Conservation (phyloP, 1,284 basidiomycete genomes). For the Cryptococcus amylolentus region DNA sequence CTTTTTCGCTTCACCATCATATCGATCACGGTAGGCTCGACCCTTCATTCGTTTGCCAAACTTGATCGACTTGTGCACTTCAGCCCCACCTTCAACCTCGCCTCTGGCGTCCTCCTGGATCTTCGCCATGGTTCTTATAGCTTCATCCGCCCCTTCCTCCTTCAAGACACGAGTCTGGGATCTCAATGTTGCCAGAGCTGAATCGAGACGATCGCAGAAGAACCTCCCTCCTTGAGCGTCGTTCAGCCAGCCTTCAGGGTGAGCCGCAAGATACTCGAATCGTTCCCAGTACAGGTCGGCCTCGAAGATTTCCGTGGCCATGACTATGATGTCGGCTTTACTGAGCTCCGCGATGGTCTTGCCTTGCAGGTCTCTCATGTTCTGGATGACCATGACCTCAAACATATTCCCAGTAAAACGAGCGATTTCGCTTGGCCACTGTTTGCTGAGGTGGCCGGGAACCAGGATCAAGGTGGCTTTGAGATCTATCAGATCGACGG, state of each 20-base stretch:
- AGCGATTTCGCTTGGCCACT: conserved; percentile 81
- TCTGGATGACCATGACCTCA: conserved; percentile 57
- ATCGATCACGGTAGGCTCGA: conserved; percentile 42
- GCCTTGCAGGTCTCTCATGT: conserved; percentile 67
- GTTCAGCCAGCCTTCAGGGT: conserved; percentile 40
- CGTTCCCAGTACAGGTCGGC: conserved; percentile 64
- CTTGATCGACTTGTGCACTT: conserved; percentile 38
- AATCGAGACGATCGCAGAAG: conserved; percentile 73
- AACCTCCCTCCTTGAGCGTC: conserved; percentile 69
- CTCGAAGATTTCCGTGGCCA: conserved; percentile 81
- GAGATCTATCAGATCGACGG: conserved; percentile 55
- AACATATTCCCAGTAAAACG: conserved; percentile 71
- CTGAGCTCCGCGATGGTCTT: conserved; percentile 71
- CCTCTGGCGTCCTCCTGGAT: conserved; percentile 44
- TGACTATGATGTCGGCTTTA: conserved; percentile 81
- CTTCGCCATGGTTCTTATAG: conserved; percentile 61
- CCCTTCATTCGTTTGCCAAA: conserved; percentile 46
- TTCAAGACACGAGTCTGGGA: conserved; percentile 64
- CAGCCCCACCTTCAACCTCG: conserved; percentile 37
- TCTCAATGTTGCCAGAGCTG: conserved; percentile 59
- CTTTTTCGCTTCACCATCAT: conserved; percentile 40
- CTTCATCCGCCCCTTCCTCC: conserved; percentile 55
- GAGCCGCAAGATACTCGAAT: conserved; percentile 57
- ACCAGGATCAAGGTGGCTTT: conserved; percentile 83
- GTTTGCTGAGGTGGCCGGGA: conserved; percentile 80